These are phyloP conservation scores for Monosporascus cannonballus DNA, from an alignment of 2,329 filamentous ascomycete genomes.

Conservation along the genomic window DNA sequence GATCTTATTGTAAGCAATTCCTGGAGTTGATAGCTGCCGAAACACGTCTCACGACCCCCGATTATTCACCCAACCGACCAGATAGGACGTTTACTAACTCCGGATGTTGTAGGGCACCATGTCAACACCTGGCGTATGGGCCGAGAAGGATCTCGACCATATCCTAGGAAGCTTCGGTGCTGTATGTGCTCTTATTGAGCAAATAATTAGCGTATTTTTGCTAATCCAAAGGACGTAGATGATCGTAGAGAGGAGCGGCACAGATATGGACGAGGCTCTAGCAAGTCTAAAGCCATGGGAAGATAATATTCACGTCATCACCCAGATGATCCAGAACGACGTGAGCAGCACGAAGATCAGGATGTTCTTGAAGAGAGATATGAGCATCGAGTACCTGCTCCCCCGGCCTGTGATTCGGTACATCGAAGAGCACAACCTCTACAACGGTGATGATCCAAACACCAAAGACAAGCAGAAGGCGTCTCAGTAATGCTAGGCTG, in stretches of 20 bases:
- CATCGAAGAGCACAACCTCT: conserved; percentile 62
- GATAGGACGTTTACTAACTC: no score
- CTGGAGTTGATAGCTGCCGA: no score
- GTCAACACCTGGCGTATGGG: conserved; percentile 73
- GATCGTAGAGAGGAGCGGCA: conserved; percentile 81
- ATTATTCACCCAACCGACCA: no score
- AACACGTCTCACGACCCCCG: no score
- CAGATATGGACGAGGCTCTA: conserved; percentile 81
- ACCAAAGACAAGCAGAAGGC: conserved; percentile 22
- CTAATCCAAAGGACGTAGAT: conserved; percentile 27
- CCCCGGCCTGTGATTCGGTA: conserved; percentile 71
- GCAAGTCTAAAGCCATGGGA: conserved; percentile 76
- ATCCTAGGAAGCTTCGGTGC: conserved; percentile 79
- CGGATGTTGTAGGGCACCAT: conserved; percentile 46
- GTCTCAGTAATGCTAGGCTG: conserved; percentile 4
- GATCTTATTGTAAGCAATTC: conserved; percentile 49
- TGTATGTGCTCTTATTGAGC: conserved; percentile 25
- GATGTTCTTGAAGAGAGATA: conserved; percentile 69
- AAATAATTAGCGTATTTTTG: not conserved
- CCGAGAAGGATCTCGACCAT: conserved; percentile 74
- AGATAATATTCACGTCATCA: conserved; percentile 81
- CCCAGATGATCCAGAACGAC: conserved; percentile 81
- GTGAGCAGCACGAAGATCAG: conserved; percentile 79
- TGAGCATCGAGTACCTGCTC: conserved; percentile 74
- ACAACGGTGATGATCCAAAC: conserved; percentile 30